phyloP scores from a whole-genome alignment of 2,329 filamentous ascomycete species.

The Metarhizium guizhouense region DNA sequence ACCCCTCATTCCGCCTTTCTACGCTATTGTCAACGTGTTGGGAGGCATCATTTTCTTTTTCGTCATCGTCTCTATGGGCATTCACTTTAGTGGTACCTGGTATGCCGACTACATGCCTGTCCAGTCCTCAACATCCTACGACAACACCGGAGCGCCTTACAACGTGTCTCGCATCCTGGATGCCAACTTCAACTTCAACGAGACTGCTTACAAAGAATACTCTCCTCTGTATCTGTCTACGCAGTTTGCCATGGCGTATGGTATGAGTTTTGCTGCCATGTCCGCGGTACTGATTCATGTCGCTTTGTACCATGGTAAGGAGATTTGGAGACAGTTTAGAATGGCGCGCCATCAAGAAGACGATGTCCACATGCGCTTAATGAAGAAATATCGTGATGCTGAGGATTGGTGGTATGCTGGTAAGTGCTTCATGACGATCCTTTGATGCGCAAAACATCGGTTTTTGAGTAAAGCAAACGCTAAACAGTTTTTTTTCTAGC shows the following conservation, averaged over 20 bases:
- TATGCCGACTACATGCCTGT: slow-evolving; percentile 54
- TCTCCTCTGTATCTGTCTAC: slow-evolving; percentile 57
- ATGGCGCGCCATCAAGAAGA: slow-evolving; percentile 47
- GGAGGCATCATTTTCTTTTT: slow-evolving; percentile 46
- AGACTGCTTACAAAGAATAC: slow-evolving; percentile 51
- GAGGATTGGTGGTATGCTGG: slow-evolving; percentile 51
- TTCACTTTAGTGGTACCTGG: slow-evolving; percentile 50
- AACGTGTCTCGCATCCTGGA: slow-evolving; percentile 53
- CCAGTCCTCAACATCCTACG: slow-evolving; percentile 50
- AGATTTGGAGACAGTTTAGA: slow-evolving; percentile 46
- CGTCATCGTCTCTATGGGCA: slow-evolving; percentile 45
- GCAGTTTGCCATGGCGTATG: slow-evolving; percentile 52
- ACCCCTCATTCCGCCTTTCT: slow-evolving; percentile 43
- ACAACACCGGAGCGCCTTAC: slow-evolving; percentile 53
- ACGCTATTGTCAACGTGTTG: slow-evolving; percentile 46
- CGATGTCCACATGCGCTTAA: slow-evolving; percentile 50
- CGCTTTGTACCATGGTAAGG: slow-evolving; percentile 43
- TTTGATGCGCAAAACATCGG: background rate
- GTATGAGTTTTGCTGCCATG: slow-evolving; percentile 59
- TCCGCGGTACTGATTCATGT: slow-evolving; percentile 51
- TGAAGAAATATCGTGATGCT: slow-evolving; percentile 52
- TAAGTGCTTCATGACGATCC: slow-evolving; percentile 25
- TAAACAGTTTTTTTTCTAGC: slow-evolving; percentile 13
- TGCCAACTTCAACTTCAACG: slow-evolving; percentile 46
- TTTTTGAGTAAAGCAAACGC: background rate